Evolutionary conservation across 495 filamentous ascomycete species (phyloP).

Genomic region (Neurospora sp.): DNA sequence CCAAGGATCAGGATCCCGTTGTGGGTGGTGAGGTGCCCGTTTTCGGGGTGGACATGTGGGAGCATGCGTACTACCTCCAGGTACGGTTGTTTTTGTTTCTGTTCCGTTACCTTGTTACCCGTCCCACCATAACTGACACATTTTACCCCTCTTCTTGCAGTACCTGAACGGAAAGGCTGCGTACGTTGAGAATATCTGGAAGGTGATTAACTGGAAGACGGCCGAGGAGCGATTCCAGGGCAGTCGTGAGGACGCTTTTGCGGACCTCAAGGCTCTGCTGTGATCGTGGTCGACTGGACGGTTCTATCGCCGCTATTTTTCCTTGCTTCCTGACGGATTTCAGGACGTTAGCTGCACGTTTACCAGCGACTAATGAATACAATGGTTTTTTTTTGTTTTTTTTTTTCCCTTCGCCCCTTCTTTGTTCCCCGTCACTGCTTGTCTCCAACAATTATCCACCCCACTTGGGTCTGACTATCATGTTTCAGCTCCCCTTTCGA

Average conservation of each 20-base stretch:
- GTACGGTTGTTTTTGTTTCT: conserved; percentile 53
- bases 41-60: conserved; percentile 95
- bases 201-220: conserved; percentile 95
- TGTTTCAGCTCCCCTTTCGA: not conserved
- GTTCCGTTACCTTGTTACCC: not conserved
- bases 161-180: conserved; percentile 98
- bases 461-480: not conserved
- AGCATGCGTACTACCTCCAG: conserved; percentile 66
- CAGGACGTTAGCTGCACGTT: not conserved
- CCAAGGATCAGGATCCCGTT: conserved; percentile 89
- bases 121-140: conserved; percentile 3
- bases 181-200: conserved; percentile 94
- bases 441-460: not conserved
- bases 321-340: not conserved
- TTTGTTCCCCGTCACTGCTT: not conserved
- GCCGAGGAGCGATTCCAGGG: conserved; percentile 70
- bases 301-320: not conserved
- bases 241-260: conserved; percentile 25
- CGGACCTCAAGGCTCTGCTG: conserved; percentile 23
- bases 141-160: conserved; percentile 12
- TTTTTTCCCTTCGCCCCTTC: not conserved
- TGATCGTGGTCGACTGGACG: conserved; percentile 3
- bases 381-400: not conserved
- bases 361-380: not conserved
- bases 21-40: conserved; percentile 77